These are phyloP conservation scores for Macrolepiota fuliginosa DNA, from an alignment of 768 basidiomycete species.

Conservation along the genomic window DNA sequence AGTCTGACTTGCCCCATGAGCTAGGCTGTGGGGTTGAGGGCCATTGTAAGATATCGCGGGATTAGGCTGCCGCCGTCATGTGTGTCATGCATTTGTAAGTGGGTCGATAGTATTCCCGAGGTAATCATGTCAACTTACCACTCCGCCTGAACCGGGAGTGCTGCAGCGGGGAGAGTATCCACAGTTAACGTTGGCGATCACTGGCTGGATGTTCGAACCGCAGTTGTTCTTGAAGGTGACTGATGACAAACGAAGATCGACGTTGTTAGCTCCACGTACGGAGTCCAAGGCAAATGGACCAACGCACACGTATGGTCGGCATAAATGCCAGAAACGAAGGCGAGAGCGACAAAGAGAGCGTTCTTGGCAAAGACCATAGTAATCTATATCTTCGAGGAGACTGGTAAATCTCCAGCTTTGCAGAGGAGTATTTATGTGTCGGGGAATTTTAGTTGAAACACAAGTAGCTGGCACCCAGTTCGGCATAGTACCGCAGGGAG, in stretches of 20 bases:
- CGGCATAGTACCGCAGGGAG: not conserved
- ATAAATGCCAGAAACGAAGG: conserved; percentile 8
- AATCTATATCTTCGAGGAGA: not conserved
- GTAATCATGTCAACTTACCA: conserved; percentile 18
- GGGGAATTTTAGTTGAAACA: not conserved
- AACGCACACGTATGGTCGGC: conserved; percentile 22
- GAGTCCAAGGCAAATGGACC: not conserved
- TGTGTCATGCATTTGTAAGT: not conserved
- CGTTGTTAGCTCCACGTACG: not conserved
- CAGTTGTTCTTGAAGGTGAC: conserved; percentile 37
- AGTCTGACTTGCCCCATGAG: conserved; percentile 24
- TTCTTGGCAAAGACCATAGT: not conserved
- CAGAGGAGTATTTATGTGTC: not conserved
- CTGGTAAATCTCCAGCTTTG: not conserved
- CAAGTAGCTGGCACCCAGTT: not conserved
- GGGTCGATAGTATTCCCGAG: not conserved
- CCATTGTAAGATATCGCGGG: conserved; percentile 32
- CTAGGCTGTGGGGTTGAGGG: conserved; percentile 29
- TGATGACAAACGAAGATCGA: conserved; percentile 13
- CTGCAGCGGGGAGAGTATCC: conserved; percentile 39
- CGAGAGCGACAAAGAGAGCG: not conserved
- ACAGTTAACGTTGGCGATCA: conserved; percentile 35
- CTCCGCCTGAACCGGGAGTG: conserved; percentile 32
- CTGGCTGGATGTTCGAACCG: conserved; percentile 26
- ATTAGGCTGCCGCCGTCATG: conserved; percentile 20